phyloP scores from a whole-genome alignment of 495 filamentous ascomycete genomes.

The Podospora pseudoanserina region DNA sequence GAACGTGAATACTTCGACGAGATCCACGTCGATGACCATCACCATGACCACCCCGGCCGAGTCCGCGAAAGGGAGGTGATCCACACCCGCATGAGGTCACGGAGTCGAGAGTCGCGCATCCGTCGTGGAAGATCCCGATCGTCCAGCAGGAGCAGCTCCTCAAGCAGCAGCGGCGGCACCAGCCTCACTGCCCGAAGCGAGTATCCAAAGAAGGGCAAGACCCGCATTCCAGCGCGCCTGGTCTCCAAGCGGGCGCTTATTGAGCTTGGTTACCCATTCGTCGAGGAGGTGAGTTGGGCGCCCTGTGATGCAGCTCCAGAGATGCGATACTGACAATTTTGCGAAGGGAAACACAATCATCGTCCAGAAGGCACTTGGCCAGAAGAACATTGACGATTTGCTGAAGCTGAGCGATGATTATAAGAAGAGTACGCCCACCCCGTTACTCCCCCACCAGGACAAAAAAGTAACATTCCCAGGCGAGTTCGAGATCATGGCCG shows the following conservation, averaged over 20 bases:
- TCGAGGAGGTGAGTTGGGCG: slow-evolving; percentile 65
- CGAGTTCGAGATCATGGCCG: slow-evolving; percentile 38
- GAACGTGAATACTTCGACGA: slow-evolving; percentile 53
- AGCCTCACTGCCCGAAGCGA: slow-evolving; percentile 50
- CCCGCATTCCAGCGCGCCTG: slow-evolving; percentile 72
- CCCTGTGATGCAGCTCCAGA: background rate
- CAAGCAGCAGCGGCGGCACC: slow-evolving; percentile 39
- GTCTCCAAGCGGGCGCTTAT: slow-evolving; percentile 74
- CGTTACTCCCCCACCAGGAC: slow-evolving; percentile 1
- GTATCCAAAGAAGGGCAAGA: slow-evolving; percentile 82
- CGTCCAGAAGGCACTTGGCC: slow-evolving; percentile 75
- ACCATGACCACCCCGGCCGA: slow-evolving; percentile 55
- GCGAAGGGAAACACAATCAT: slow-evolving; percentile 69
- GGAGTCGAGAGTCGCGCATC: slow-evolving; percentile 34
- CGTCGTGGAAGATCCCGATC: slow-evolving; percentile 35
- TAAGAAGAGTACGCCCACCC: slow-evolving; percentile 44
- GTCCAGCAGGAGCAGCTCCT: slow-evolving; percentile 41
- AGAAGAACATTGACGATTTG: slow-evolving; percentile 85
- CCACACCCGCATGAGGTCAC: slow-evolving; percentile 34
- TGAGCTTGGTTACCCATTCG: slow-evolving; percentile 79
- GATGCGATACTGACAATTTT: slow-evolving; percentile 27
- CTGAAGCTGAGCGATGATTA: slow-evolving; percentile 76
- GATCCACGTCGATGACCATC: slow-evolving; percentile 70
- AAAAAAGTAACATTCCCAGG: slow-evolving; percentile 27
- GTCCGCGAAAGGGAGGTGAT: slow-evolving; percentile 50